Evolutionary conservation across 2,329 filamentous ascomycete genomes (phyloP), one percentile per base, ranked within the genome.

Genomic region (Ophiostoma triangulosporum): DNA sequence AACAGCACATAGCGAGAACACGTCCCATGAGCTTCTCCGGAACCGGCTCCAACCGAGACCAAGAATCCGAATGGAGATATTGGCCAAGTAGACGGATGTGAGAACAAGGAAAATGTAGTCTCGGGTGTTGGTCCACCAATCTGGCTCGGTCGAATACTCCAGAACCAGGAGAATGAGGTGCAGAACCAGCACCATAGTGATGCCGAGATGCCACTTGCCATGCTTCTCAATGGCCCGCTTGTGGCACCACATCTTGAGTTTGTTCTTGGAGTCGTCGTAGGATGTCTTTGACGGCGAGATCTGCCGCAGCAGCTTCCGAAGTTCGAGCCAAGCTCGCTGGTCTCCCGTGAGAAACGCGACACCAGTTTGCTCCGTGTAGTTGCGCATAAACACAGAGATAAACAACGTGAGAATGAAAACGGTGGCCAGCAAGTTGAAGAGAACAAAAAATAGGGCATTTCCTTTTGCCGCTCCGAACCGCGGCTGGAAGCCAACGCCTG

Each of bases 331-430:
- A 0, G 91, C 95, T 61, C 93, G 83, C 66, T 98, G 93, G 62
- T 98, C 93, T 0, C 90, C 85, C 1, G 93, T 98, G 62, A 98
- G 72, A 65, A 91, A 98, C 2, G 93, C 93, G 43, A 98, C 93
- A 1, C 93, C 93, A 0, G 93, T 98, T 68, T 97, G 90, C 68
- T 98, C 93, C 0, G 93, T 98, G 68, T 98, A 98, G 66, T 96
- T 98, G 57, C 93, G 88, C 93, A 98, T 98, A 67, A 98, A 98
- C 57, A 98, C 93, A 54, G 93, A 97, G 48, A 98, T 94, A 67
- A 98, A 98, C 64, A 98, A 73, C 1, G 93, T 98, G 64, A 98
- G 76, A 57, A 98, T 86, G 69, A 98, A 98, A 59, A 98, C 91
- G 0, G 93, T 93, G 31, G 89, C 89, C 62, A 98, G 76, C 65